Base-by-base conservation (phyloP, 352 stramenopile genomes). In the Phytophthora crassamura region DNA sequence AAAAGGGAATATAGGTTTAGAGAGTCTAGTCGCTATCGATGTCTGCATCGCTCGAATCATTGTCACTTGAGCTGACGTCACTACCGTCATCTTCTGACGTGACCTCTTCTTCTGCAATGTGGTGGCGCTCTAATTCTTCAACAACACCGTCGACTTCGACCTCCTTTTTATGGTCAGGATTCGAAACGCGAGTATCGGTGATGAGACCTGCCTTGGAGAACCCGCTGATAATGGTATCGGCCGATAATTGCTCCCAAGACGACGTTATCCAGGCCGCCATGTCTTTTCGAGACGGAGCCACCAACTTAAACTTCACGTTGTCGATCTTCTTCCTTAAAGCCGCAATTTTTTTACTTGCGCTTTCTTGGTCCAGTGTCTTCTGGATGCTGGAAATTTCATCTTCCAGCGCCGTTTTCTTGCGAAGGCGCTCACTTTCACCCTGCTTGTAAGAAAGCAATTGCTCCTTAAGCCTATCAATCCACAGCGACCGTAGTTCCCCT, bases 31-130 rank as follows among this genome's bases (percentile, higher is more conserved):
- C n/a, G n/a, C n/a, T n/a, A n/a, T n/a, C n/a, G n/a, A n/a, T n/a
- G n/a, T n/a, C n/a, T n/a, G n/a, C n/a, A n/a, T n/a, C n/a, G n/a
- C n/a, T n/a, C n/a, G n/a, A n/a, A n/a, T n/a, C n/a, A n/a, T n/a
- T n/a, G n/a, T n/a, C n/a, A n/a, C n/a, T n/a, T n/a, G n/a, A n/a
- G n/a, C n/a, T n/a, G n/a, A n/a, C n/a, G n/a, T 48, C 41, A n/a
- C 41, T 34, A 22, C 41, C 41, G 20, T 48, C 41, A 34, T 48
- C 18, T 32, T 48, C 41, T 15, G 41, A 34, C 30, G 18, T 34
- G 3, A 48, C 9, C 18, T 48, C 41, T 34, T 48, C 41, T 48
- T 48, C 41, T 48, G 41, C 41, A 34, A 48, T 32, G 20, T 48
- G 14, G 20, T 48, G 20, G 18, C 41, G 41, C 41, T 48, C 20